These are phyloP conservation scores for Suillus placidus DNA, from an alignment of 768 basidiomycete species.

Conservation along the genomic window DNA sequence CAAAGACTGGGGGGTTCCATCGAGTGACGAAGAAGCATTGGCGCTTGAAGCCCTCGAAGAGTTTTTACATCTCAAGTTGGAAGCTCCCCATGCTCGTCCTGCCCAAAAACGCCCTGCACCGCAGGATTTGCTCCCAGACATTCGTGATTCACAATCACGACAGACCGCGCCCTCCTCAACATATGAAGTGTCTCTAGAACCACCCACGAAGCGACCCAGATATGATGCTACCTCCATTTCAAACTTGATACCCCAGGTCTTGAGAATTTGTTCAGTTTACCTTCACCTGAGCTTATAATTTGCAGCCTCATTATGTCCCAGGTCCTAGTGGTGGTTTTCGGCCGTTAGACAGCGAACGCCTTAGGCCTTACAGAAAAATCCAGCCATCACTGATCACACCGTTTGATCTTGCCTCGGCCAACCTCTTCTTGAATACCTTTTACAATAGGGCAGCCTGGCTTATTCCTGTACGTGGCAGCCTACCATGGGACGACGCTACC, in stretches of 20 bases:
- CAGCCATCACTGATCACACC: conserved; percentile 41
- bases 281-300: conserved; percentile 15
- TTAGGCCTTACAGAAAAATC: conserved; percentile 38
- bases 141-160: not conserved
- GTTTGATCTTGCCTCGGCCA: conserved; percentile 35
- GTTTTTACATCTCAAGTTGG: conserved; percentile 27
- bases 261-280: conserved; percentile 17
- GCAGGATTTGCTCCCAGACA: not conserved
- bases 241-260: conserved; percentile 49
- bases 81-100: not conserved
- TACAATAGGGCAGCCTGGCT: conserved; percentile 56
- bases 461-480: conserved; percentile 55
- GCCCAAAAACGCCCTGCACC: not conserved
- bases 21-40: conserved; percentile 40
- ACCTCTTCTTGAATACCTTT: conserved; percentile 28
- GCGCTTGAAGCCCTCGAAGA: conserved; percentile 44
- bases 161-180: conserved; percentile 13
- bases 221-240: conserved; percentile 40
- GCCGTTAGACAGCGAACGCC: conserved; percentile 23
- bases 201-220: conserved; percentile 36
- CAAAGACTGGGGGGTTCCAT: conserved; percentile 44
- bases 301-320: conserved; percentile 29
- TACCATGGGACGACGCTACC: conserved; percentile 52
- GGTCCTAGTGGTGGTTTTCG: conserved; percentile 19
- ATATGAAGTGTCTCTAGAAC: conserved; percentile 8